Base-by-base conservation (phyloP, 345 rosid genomes). In the Camelina sativa region DNA sequence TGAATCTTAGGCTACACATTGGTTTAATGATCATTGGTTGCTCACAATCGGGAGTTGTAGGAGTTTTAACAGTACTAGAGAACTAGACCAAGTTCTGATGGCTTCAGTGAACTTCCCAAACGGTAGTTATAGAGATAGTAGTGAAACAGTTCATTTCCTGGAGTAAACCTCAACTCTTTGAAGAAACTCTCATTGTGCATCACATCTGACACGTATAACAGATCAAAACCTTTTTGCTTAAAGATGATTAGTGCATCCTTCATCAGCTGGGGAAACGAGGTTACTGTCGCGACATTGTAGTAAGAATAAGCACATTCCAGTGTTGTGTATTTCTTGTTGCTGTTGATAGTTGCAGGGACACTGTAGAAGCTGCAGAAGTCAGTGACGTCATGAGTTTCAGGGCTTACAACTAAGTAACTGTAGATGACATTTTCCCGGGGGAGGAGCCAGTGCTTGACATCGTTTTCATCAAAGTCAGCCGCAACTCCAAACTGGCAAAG, bases 241-340 rank as follows among this genome's bases (percentile, higher is more conserved):
- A 92, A 85, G 20, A 89, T 79, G 9, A 87, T 86, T 23, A 89
- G 86, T 0, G 83, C 87, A 73, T 89, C 95, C 38, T 87, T 91
- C 91, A 87, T 89, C 87, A 91, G 64, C 84, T 91, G 91, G 68
- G 82, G 85, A 82, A 87, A 63, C 12, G 94, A 89, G 37, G 94
- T 89, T 75, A 76, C 82, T 22, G 88, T 84, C 9, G 87, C 55
- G 4, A 89, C 93, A 72, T 89, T 91, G 79, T 86, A 91, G 82
- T 82, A 91, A 13, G 92, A 86, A 62, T 87, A 53, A 11, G 34
- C 58, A 53, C 9, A 11, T 53, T 53, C 4, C 34, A 53, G 0
- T 11, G n/a, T 52, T 22, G 57, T 11, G 57, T 52, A 22, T 4
- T 52, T 52, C 8, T 0, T 32, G 32, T 52, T 22, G 4, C 57